A percentile compares a stretch with the other conserved stretches of the same genome.
phyloP scores from a whole-genome alignment of 768 basidiomycete species.

The Harrya chromipes region DNA sequence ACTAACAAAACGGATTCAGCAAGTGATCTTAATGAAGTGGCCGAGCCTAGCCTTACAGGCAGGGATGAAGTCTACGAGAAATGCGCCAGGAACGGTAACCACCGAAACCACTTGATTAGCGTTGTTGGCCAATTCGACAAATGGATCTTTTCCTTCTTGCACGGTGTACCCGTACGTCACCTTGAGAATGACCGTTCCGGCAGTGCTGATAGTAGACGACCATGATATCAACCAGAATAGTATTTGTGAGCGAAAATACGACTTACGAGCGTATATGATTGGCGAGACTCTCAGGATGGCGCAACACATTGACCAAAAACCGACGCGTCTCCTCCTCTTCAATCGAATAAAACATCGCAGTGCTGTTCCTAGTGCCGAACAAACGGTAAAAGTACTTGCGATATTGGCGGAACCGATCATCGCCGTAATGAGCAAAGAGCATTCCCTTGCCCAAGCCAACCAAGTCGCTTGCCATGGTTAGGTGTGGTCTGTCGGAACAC shows the following conservation, averaged over 20 bases:
- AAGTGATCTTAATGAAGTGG: background rate
- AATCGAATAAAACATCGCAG: conserved; percentile 12
- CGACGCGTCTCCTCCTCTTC: conserved; percentile 16
- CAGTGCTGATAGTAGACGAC: conserved; percentile 3
- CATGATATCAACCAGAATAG: too few species aligned
- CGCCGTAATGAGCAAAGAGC: conserved; percentile 5
- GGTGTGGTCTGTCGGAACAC: conserved; percentile 37
- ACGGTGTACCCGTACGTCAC: conserved; percentile 41
- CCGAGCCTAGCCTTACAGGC: conserved; percentile 5
- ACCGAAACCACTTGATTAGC: conserved; percentile 16
- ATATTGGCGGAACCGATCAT: conserved; percentile 11
- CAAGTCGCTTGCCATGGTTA: conserved; percentile 19
- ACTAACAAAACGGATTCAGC: conserved; percentile 21
- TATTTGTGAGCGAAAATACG: background rate
- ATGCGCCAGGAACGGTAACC: conserved; percentile 7
- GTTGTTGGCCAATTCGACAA: conserved; percentile 30
- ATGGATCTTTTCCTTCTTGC: conserved; percentile 34
- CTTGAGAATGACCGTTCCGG: conserved; percentile 33
- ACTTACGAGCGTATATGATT: conserved; percentile 23
- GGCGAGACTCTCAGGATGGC: conserved; percentile 13
- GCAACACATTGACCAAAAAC: conserved; percentile 18
- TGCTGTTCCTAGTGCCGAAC: conserved; percentile 11
- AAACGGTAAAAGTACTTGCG: conserved; percentile 12
- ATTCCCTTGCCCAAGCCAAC: conserved; percentile 12
- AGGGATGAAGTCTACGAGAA: conserved; percentile 24